Evolutionary conservation across 148 eudicot genomes (phyloP), one percentile per base, ranked within the genome.

Genomic region (Camellia japonica): DNA sequence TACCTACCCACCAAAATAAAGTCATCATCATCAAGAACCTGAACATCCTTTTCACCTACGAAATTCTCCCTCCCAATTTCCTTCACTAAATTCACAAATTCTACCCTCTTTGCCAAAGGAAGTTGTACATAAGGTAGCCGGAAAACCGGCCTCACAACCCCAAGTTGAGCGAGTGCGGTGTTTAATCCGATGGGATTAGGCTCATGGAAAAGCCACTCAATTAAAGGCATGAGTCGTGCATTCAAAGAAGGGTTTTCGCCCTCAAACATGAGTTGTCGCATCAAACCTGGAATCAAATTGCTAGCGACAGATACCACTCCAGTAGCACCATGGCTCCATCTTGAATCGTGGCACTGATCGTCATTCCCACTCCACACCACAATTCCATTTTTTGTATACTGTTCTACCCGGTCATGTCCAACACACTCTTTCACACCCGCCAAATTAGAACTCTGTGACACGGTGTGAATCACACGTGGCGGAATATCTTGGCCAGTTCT

Each of bases 361-460:
- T 94, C 98, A 49, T 94, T 94, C 47, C 98, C 98, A 76, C 93
- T 94, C 98, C 98, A 94, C 54, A 87, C 94, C 42, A 88, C 90
- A 18, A 88, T 86, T 46, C 82, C 85, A 0, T 83, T 88, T 66
- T 81, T 88, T 0, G 98, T 92, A 63, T 94, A 90, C 68, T 85
- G 81, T 59, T 90, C 87, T 49, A 92, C 83, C 67, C 98, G 81
- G 12, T 92, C 93, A 67, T 92, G 83, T 49, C 98, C 98, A 30
- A 94, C 82, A 23, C 98, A 94, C 78, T 94, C 97, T 80, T 94
- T 94, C 2, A 94, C 86, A 0, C 98, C 98, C 1, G 98, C 97
- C 72, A 94, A 73, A 74, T 94, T 92, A 9, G 90, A 6, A 43
- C 77, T 88, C 19, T 83, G 77, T 18, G 91, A 88, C n/a, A 89